Conservation (phyloP, 2,329 filamentous ascomycete species). For the Trichoderma sp. region DNA sequence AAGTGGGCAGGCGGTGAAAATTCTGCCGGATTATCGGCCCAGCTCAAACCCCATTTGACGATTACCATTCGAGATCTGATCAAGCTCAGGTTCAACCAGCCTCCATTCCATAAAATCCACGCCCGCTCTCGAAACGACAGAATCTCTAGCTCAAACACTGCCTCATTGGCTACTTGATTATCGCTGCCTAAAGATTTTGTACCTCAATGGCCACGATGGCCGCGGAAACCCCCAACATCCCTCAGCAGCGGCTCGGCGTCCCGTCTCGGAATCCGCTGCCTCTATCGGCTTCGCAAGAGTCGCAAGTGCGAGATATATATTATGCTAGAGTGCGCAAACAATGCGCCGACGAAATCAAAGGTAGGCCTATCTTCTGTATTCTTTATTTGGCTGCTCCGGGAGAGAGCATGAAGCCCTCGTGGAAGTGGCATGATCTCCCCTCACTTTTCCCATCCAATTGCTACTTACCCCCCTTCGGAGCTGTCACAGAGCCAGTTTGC, state of each 20-base stretch:
- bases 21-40: constrained; percentile 14
- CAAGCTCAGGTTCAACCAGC: constrained; percentile 1
- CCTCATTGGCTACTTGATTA: neutral
- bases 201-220: constrained; percentile 33
- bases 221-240: constrained; percentile 31
- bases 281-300: constrained; percentile 76
- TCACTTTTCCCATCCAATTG: neutral
- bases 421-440: neutral
- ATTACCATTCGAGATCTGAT: constrained; percentile 7
- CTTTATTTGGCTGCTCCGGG: neutral
- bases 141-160: neutral
- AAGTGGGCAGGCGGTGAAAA: constrained; percentile 21
- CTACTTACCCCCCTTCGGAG: neutral
- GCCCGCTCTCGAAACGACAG: neutral
- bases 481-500: neutral
- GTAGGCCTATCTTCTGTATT: constrained; percentile 37
- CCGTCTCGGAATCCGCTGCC: constrained; percentile 77
- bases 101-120: neutral
- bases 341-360: constrained; percentile 77
- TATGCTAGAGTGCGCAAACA: constrained; percentile 72
- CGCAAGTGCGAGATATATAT: constrained; percentile 77
- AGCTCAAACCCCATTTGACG: constrained; percentile 7
- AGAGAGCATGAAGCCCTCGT: neutral
- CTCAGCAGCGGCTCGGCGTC: constrained; percentile 40
- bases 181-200: neutral